A percentile compares a stretch with the other conserved stretches of the same genome.
Evolutionary conservation across 495 filamentous ascomycete genomes (phyloP).

Genomic region (Corynascus novoguineensis): DNA sequence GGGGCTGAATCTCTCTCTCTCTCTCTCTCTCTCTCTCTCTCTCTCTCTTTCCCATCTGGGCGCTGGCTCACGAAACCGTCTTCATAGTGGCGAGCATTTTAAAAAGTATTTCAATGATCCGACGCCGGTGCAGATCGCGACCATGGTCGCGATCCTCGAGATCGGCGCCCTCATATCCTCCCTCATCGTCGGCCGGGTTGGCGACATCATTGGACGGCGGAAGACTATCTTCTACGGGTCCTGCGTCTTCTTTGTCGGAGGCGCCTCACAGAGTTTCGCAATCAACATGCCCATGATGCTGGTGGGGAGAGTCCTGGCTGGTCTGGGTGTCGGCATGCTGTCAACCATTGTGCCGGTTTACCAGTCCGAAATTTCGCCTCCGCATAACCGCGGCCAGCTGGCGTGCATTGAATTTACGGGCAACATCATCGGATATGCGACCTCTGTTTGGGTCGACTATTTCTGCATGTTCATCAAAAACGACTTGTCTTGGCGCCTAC

Average conservation of each 20-base stretch:
- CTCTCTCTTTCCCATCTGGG: conserved; percentile 10
- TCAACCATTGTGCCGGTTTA: conserved; percentile 98
- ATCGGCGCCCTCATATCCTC: conserved; percentile 90
- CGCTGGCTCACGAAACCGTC: too few relatives aligned
- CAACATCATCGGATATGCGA: conserved; percentile 91
- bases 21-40: conserved; percentile 8
- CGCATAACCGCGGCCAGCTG: conserved; percentile 90
- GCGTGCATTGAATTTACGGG: conserved; percentile 98
- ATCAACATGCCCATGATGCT: conserved; percentile 87
- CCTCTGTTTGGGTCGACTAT: conserved; percentile 98
- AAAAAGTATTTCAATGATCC: conserved; percentile 89
- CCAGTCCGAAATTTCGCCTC: conserved; percentile 95
- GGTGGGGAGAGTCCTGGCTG: conserved; percentile 82
- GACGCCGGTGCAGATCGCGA: conserved; percentile 75
- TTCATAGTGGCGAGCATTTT: conserved; percentile 71
- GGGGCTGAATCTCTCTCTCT: background rate
- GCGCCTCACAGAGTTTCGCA: conserved; percentile 77
- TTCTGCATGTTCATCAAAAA: conserved; percentile 86
- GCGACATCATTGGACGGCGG: conserved; percentile 85
- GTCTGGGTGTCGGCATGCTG: conserved; percentile 86
- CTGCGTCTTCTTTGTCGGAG: conserved; percentile 84
- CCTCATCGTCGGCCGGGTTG: conserved; percentile 78
- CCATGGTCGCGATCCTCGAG: conserved; percentile 95
- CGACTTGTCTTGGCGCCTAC: conserved; percentile 85
- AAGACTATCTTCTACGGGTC: conserved; percentile 93